phyloP scores from a whole-genome alignment of 2,329 filamentous ascomycete genomes.

The Talaromyces sp. region DNA sequence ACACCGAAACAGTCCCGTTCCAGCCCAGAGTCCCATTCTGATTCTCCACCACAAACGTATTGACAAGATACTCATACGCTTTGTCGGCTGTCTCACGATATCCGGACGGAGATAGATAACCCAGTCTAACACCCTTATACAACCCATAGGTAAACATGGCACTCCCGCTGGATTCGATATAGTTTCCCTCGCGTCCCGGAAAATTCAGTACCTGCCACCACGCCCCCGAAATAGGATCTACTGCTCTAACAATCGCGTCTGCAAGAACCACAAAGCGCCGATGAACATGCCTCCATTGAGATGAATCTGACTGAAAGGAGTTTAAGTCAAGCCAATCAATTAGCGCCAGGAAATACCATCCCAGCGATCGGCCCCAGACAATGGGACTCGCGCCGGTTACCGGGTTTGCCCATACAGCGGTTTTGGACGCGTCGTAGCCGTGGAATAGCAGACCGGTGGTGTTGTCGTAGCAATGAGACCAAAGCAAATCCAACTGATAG shows the following conservation, averaged over 20 bases:
- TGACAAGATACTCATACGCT: slow-evolving; percentile 42
- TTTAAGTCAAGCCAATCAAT: slow-evolving; percentile 48
- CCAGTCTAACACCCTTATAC: slow-evolving; percentile 43
- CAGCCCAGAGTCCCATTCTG: slow-evolving; percentile 48
- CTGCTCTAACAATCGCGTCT: slow-evolving; percentile 38
- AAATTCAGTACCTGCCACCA: slow-evolving; percentile 58
- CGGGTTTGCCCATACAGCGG: slow-evolving; percentile 49
- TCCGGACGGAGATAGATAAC: slow-evolving; percentile 26
- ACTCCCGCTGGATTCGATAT: slow-evolving; percentile 55
- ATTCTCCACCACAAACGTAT: slow-evolving; percentile 45
- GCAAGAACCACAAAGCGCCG: slow-evolving; percentile 41
- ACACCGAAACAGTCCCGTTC: slow-evolving; percentile 50
- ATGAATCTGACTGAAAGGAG: slow-evolving; percentile 30
- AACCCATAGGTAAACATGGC: slow-evolving; percentile 55
- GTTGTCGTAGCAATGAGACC: slow-evolving; percentile 38
- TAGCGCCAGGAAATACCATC: slow-evolving; percentile 52
- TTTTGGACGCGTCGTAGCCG: slow-evolving; percentile 49
- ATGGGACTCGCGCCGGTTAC: slow-evolving; percentile 48
- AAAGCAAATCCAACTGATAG: slow-evolving; percentile 45
- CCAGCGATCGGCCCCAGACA: slow-evolving; percentile 52
- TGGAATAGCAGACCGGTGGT: slow-evolving; percentile 47
- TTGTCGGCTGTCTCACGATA: slow-evolving; percentile 39
- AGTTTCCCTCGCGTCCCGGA: slow-evolving; percentile 50
- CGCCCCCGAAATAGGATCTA: slow-evolving; percentile 43
- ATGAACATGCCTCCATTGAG: slow-evolving; percentile 32